Percentiles rank a stretch among this genome's conserved stretches.
Evolutionary conservation across 2,329 filamentous ascomycete genomes (phyloP).

Genomic region (Alternaria incomplexa): DNA sequence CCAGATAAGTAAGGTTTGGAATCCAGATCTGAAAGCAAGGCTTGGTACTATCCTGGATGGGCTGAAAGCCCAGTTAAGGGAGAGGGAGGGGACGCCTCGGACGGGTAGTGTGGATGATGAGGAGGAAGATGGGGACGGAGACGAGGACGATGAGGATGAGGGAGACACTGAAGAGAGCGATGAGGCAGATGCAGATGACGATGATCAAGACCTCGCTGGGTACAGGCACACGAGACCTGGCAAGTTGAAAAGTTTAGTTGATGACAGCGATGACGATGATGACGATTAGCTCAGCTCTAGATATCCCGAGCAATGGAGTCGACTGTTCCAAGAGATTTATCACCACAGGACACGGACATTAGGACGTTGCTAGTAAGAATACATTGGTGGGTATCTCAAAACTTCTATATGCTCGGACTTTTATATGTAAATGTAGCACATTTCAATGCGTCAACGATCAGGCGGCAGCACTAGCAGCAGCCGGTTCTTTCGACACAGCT

Average conservation of each 20-base stretch:
- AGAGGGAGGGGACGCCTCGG: constrained; percentile 16
- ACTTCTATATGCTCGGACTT: background rate
- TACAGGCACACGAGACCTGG: background rate
- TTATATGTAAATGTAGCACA: background rate
- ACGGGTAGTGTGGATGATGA: background rate
- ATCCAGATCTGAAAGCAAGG: constrained; percentile 41
- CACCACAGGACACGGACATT: background rate
- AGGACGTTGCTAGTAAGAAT: background rate
- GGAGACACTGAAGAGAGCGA: background rate
- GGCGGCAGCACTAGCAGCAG: background rate
- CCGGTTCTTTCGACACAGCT: background rate
- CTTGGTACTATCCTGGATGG: constrained; percentile 39
- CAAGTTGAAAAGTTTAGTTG: background rate
- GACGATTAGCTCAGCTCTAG: background rate
- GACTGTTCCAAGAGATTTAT: background rate
- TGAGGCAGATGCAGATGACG: background rate
- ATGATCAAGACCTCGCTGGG: background rate
- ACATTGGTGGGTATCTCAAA: constrained; percentile 13
- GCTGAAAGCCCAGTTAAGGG: constrained; percentile 36
- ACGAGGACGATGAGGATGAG: background rate
- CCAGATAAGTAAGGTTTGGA: constrained; percentile 43
- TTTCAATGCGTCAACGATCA: background rate
- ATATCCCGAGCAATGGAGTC: too few relatives aligned
- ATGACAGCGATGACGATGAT: background rate
- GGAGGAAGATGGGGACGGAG: background rate